These are phyloP conservation scores for Paratinospora sagittata DNA, from an alignment of 164 flowering plant species.

Conservation along the genomic window DNA sequence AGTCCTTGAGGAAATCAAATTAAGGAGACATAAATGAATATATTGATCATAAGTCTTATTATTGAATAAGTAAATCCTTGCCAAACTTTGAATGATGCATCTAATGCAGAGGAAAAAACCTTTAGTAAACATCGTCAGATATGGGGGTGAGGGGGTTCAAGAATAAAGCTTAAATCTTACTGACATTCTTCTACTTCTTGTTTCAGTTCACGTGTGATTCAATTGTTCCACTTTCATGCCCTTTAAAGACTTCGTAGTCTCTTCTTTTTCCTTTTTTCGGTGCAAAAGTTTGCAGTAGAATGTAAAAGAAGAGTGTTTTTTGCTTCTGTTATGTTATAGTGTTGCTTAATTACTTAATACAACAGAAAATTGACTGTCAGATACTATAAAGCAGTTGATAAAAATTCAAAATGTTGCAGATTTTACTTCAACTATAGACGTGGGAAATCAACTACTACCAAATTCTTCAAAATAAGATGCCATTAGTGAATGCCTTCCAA, in stretches of 20 bases:
- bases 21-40: neutral
- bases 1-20: neutral
- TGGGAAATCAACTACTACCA: neutral
- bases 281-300: neutral
- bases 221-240: neutral
- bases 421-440: neutral
- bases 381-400: neutral
- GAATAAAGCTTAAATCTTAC: neutral
- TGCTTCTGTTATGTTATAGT: too few relatives aligned
- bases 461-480: neutral
- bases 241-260: neutral
- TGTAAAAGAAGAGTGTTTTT: neutral
- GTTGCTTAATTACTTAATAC: too few relatives aligned
- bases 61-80: neutral
- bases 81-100: neutral
- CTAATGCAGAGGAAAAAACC: neutral
- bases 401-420: too few relatives aligned
- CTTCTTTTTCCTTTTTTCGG: neutral
- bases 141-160: neutral
- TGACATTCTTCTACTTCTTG: slow-evolving; percentile 1
- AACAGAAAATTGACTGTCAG: neutral
- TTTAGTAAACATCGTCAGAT: neutral
- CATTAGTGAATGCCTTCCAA: neutral
- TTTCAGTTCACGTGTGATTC: neutral
- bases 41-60: too few relatives aligned